Evolutionary conservation across 2,329 filamentous ascomycete genomes (phyloP).

Genomic region (Teratosphaeria zuluensis): DNA sequence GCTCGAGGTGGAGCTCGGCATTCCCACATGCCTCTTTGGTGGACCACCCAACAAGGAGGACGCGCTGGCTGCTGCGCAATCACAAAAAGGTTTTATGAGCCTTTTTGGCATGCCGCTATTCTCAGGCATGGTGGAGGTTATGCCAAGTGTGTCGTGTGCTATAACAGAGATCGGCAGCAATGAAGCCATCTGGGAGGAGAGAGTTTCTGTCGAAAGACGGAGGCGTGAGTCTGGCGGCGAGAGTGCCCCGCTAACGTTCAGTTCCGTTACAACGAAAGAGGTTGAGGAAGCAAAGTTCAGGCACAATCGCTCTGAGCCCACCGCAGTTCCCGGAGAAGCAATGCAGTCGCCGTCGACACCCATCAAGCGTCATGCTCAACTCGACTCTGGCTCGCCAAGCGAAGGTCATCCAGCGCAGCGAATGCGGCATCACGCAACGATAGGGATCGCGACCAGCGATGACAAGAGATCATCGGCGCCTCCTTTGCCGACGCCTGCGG

Average conservation of each 20-base stretch:
- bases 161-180: slow-evolving; percentile 74
- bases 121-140: slow-evolving; percentile 72
- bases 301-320: slow-evolving; percentile 21
- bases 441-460: slow-evolving; percentile 11
- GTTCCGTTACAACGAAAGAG: slow-evolving; percentile 20
- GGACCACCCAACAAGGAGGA: slow-evolving; percentile 74
- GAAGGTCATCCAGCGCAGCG: slow-evolving; percentile 15
- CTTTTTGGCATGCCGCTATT: slow-evolving; percentile 91
- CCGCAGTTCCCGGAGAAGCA: slow-evolving; percentile 11
- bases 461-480: slow-evolving; percentile 19
- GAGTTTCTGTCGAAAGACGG: slow-evolving; percentile 55
- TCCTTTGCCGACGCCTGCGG: slow-evolving; percentile 9
- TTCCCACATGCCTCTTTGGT: slow-evolving; percentile 76
- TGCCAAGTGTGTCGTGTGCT: slow-evolving; percentile 76
- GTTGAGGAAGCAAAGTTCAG: slow-evolving; percentile 21
- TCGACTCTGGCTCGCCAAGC: slow-evolving; percentile 7
- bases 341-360: slow-evolving; percentile 14
- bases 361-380: slow-evolving; percentile 9
- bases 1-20: slow-evolving; percentile 82
- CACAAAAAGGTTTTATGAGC: slow-evolving; percentile 94
- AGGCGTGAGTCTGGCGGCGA: slow-evolving; percentile 23
- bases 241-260: slow-evolving; percentile 17
- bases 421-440: slow-evolving; percentile 15
- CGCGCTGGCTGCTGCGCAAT: slow-evolving; percentile 68
- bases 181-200: slow-evolving; percentile 60